These are phyloP conservation scores for Amanita fuliginea DNA, from an alignment of 768 basidiomycete genomes.

Conservation along the genomic window DNA sequence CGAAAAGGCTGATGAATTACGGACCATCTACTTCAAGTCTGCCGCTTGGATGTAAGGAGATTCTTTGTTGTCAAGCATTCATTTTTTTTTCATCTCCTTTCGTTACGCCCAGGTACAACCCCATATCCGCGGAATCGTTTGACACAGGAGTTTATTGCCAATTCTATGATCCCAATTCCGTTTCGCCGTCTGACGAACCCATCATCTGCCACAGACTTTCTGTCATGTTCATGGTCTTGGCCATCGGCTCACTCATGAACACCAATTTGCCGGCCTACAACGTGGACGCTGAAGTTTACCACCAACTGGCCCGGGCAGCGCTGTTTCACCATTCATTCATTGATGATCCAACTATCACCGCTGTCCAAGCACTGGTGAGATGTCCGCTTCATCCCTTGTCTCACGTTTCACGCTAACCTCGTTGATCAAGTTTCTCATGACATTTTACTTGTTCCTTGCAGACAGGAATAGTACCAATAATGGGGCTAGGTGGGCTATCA, in stretches of 20 bases:
- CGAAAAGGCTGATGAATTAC: conserved; percentile 49
- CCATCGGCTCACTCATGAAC: conserved; percentile 57
- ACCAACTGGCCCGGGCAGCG: conserved; percentile 54
- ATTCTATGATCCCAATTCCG: conserved; percentile 39
- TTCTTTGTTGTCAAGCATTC: background rate
- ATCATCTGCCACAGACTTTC: conserved; percentile 50
- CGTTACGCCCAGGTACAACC: conserved; percentile 45
- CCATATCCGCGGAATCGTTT: conserved; percentile 49
- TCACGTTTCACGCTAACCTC: conserved; percentile 3
- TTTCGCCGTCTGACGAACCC: conserved; percentile 37
- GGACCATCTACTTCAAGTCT: conserved; percentile 48
- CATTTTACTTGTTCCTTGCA: conserved; percentile 56
- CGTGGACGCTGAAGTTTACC: conserved; percentile 60
- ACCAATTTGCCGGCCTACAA: conserved; percentile 43
- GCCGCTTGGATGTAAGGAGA: conserved; percentile 63
- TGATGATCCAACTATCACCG: conserved; percentile 56
- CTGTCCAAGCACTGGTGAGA: conserved; percentile 57
- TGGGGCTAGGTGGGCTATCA: conserved; percentile 55
- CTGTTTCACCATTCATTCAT: conserved; percentile 55
- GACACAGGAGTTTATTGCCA: conserved; percentile 46
- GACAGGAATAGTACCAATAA: conserved; percentile 59
- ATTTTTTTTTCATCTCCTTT: background rate
- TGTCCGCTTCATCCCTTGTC: background rate
- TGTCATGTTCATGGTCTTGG: conserved; percentile 54
- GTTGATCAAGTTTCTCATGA: conserved; percentile 47